Percentiles rank a stretch among this genome's conserved stretches.
These are phyloP conservation scores for Schizophyllum commune DNA, from an alignment of 1,284 basidiomycete genomes.

Conservation along the genomic window DNA sequence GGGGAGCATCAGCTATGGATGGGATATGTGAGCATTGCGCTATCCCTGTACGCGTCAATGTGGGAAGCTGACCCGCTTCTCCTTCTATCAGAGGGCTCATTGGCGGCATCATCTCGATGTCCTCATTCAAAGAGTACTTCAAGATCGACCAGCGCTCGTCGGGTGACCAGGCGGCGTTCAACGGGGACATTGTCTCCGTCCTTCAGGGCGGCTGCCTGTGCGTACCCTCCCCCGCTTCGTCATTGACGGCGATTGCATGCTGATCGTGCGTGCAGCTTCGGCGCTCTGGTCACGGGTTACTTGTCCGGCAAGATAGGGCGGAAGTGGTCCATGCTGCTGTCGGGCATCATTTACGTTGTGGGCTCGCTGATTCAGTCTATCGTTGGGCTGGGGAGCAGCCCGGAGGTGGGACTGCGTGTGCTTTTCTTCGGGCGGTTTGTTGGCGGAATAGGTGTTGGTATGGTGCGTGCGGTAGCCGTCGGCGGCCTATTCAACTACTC, in stretches of 20 bases:
- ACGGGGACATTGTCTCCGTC: conserved; percentile 50
- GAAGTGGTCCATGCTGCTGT: conserved; percentile 38
- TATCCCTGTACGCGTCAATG: conserved; percentile 17
- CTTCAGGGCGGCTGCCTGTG: conserved; percentile 55
- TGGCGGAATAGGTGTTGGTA: conserved; percentile 41
- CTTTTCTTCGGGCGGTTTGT: conserved; percentile 43
- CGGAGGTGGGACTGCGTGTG: conserved; percentile 28
- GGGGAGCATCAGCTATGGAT: conserved; percentile 39
- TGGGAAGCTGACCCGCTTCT: conserved; percentile 10
- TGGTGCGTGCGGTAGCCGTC: conserved; percentile 32
- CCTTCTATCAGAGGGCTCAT: conserved; percentile 35
- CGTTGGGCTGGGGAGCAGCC: conserved; percentile 33
- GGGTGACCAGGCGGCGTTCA: conserved; percentile 28
- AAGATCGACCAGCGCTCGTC: conserved; percentile 30
- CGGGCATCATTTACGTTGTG: conserved; percentile 47
- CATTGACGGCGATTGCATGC: conserved; percentile 2
- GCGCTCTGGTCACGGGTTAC: conserved; percentile 34
- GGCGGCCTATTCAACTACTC: not conserved
- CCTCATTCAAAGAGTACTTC: conserved; percentile 40
- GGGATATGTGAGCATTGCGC: conserved; percentile 23
- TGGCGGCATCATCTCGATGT: conserved; percentile 37
- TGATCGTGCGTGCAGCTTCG: conserved; percentile 26
- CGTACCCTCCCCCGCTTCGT: conserved; percentile 20
- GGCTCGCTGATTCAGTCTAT: conserved; percentile 47
- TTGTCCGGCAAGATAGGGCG: conserved; percentile 36